These are phyloP conservation scores for Saturnispora zaruensis DNA, from an alignment of 805 yeast species.

Conservation along the genomic window DNA sequence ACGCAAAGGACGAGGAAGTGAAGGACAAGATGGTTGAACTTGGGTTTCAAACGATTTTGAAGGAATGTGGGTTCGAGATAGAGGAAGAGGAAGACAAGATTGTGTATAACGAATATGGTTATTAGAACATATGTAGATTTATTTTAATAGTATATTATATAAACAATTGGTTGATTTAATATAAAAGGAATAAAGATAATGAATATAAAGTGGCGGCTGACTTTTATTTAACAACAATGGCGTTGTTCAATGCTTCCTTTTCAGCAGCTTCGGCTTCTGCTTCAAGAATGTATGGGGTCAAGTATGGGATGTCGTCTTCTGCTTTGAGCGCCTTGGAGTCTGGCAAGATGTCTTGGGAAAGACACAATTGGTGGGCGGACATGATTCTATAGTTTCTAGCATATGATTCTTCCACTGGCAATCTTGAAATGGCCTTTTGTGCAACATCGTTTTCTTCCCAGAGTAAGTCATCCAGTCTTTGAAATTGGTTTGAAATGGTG, in stretches of 20 bases:
- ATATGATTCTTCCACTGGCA: constrained; percentile 76
- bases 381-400: constrained; percentile 88
- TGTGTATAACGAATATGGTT: constrained; percentile 57
- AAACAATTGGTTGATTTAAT: not conserved
- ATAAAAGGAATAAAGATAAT: constrained; percentile 1
- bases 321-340: constrained; percentile 66
- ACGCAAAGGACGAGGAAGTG: constrained; percentile 60
- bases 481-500: not conserved
- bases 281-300: constrained; percentile 84
- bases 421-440: constrained; percentile 82
- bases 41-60: constrained; percentile 46
- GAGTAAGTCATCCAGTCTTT: constrained; percentile 76
- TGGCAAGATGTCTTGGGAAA: constrained; percentile 81
- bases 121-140: constrained; percentile 17
- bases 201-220: not conserved
- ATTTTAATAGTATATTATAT: not conserved
- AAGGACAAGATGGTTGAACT: constrained; percentile 38
- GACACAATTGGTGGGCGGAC: constrained; percentile 82
- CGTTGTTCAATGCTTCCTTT: constrained; percentile 81
- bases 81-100: constrained; percentile 39
- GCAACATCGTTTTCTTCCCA: constrained; percentile 79
- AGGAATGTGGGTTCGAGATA: constrained; percentile 57
- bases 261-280: constrained; percentile 89
- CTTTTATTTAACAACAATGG: constrained; percentile 31
- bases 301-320: constrained; percentile 74